Evolutionary conservation across 2,329 filamentous ascomycete species (phyloP).

Genomic region (Daldinia sp.): DNA sequence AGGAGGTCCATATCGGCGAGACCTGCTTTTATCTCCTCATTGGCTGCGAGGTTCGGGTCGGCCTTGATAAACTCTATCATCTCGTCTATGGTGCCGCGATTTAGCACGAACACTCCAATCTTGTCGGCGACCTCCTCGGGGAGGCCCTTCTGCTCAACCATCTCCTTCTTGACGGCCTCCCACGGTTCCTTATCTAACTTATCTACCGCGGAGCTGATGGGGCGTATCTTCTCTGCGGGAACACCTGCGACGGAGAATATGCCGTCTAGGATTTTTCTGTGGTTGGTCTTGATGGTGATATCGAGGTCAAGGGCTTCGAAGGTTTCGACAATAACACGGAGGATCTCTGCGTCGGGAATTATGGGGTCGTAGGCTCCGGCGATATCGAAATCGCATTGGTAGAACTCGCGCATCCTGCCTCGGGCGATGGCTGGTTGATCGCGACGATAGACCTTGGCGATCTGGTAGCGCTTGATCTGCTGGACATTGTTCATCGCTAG

Average conservation of each 20-base stretch:
- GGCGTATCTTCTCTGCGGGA: constrained; percentile 83
- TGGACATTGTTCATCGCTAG: constrained; percentile 90
- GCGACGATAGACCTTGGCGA: constrained; percentile 87
- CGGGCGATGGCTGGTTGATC: constrained; percentile 87
- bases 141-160: constrained; percentile 91
- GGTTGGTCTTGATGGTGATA: constrained; percentile 93
- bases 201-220: constrained; percentile 92
- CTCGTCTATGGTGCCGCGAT: constrained; percentile 74
- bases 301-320: constrained; percentile 82
- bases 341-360: constrained; percentile 89
- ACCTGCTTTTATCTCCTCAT: constrained; percentile 79
- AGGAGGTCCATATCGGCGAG: constrained; percentile 82
- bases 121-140: constrained; percentile 79
- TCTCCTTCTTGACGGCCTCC: constrained; percentile 89
- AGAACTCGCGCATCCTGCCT: constrained; percentile 94
- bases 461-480: constrained; percentile 92
- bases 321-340: constrained; percentile 84
- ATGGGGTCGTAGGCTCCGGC: constrained; percentile 88
- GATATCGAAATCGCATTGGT: constrained; percentile 97
- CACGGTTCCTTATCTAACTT: constrained; percentile 95
- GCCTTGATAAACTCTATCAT: constrained; percentile 74
- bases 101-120: constrained; percentile 84
- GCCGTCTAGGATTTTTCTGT: constrained; percentile 92
- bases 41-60: constrained; percentile 73
- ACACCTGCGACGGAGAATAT: constrained; percentile 93